Evolutionary conservation across 805 yeast species (phyloP), one percentile per base, ranked within the genome.

Genomic region (Candida tammaniensis): DNA sequence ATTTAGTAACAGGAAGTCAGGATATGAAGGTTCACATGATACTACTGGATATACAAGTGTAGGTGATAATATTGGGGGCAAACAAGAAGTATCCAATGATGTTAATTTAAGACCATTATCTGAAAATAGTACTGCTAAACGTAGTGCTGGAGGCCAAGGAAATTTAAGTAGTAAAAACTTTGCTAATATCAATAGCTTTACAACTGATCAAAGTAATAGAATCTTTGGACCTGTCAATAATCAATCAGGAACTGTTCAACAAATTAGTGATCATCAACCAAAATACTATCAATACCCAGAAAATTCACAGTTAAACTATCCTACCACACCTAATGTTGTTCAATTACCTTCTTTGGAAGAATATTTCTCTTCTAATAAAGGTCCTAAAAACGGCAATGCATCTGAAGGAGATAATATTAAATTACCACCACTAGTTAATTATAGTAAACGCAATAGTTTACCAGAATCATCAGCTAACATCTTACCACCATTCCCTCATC

Each of bases 251-350:
- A 25, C 26, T 13, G 13, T 26, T 14, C 36, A 29, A 18, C 29
- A 32, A 24, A 20, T 29, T 7, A 26, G 17, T 10, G 35, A 28
- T 17, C 40, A 32, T 24, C 40, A 43, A 27, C 47, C 44, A n/a
- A 42, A 37, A 21, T 53, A 53, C 27, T 53, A 45, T 25, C 49
- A 50, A 38, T 53, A 54, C 30, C 59, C 59, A 3, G 35, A 47
- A 4, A 30, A 39, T 15, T 49, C 57, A 13, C 52, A 46, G 33
- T 36, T 49, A 23, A 28, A 42, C 23, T 23, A 31, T 23, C 20
- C 23, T 13, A 22, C 24, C n/a, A 14, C 28, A 17, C 24, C 27
- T 9, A 12, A 30, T 10, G 39, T 33, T 13, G 31, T 47, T 2
- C 41, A 40, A 24, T 31, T 44, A 23, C 48, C 52, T 2, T 46